Evolutionary conservation across 805 yeast species (phyloP).

Genomic region (Lipomyces lipofer): DNA sequence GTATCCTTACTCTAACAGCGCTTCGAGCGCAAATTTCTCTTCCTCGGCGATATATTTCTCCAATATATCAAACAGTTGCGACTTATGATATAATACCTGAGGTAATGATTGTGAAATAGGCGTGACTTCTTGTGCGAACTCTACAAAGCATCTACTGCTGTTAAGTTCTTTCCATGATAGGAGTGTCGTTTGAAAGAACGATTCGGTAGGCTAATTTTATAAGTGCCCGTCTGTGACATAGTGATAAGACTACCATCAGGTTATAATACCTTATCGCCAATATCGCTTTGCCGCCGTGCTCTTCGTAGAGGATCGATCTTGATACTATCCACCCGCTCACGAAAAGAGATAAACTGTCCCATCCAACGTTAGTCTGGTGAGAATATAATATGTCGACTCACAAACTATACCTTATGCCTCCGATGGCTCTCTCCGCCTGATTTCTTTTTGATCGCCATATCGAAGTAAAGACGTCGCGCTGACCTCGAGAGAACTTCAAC

Average conservation of each 20-base stretch:
- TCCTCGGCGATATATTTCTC: slow-evolving; percentile 49
- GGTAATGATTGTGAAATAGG: slow-evolving; percentile 69
- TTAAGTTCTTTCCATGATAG: slow-evolving; percentile 89
- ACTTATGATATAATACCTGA: slow-evolving; percentile 72
- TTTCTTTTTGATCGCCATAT: slow-evolving; percentile 27
- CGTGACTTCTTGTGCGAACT: slow-evolving; percentile 58
- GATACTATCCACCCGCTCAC: slow-evolving; percentile 78
- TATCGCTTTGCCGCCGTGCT: slow-evolving; percentile 34
- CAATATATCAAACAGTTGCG: slow-evolving; percentile 57
- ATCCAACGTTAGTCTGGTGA: background rate
- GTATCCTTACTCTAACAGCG: slow-evolving; percentile 60
- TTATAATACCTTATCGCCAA: slow-evolving; percentile 23
- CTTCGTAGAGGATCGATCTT: slow-evolving; percentile 69
- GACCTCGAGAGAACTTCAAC: too few species aligned
- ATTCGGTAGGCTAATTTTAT: slow-evolving; percentile 41
- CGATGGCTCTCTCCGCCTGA: slow-evolving; percentile 12
- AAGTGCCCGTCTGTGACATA: too few species aligned
- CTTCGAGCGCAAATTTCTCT: slow-evolving; percentile 74
- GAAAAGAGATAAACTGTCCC: slow-evolving; percentile 55
- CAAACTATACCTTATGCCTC: slow-evolving; percentile 22
- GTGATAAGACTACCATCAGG: background rate
- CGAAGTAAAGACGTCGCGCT: background rate
- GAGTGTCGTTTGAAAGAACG: slow-evolving; percentile 75
- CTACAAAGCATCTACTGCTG: slow-evolving; percentile 67
- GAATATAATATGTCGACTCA: background rate